Percentiles rank a stretch among this genome's conserved stretches.
Conservation (phyloP, 441 rosid species). For the Erysimum pusillum region DNA sequence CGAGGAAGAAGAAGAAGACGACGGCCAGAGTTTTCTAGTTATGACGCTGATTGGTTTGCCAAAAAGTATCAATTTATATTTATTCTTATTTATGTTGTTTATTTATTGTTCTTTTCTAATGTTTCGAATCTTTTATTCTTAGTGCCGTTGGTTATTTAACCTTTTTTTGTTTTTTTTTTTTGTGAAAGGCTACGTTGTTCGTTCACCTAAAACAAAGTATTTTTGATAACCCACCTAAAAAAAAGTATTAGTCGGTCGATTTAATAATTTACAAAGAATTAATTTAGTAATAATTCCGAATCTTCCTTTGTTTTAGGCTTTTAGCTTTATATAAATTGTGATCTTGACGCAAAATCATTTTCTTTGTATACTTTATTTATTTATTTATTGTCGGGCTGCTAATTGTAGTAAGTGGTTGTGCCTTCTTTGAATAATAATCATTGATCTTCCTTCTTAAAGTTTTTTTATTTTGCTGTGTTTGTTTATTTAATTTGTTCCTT, state of each 20-base stretch:
- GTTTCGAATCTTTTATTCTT: conserved; percentile 5
- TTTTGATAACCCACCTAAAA: conserved; percentile 28
- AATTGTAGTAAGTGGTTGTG: conserved; percentile 26
- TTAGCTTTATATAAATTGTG: conserved; percentile 34
- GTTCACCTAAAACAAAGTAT: conserved; percentile 36
- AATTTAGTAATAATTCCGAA: conserved; percentile 18
- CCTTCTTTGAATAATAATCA: conserved; percentile 2
- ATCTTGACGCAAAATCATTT: conserved; percentile 36
- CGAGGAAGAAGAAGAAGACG: conserved; percentile 25
- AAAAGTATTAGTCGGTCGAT: conserved; percentile 27
- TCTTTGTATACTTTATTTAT: conserved; percentile 11
- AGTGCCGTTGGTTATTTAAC: conserved; percentile 37
- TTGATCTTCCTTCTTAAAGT: neutral
- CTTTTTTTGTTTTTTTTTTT: too few species aligned
- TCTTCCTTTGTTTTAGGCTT: conserved; percentile 28
- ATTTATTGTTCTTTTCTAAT: neutral
- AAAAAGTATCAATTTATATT: neutral
- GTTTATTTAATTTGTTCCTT: too few species aligned
- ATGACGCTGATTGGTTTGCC: neutral
- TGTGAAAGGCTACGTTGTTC: conserved; percentile 19
- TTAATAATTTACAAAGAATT: conserved; percentile 4
- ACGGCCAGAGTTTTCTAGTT: neutral
- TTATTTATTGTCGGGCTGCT: neutral
- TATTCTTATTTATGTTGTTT: neutral
- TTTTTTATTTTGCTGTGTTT: too few species aligned